Evolutionary conservation across 2,329 filamentous ascomycete species (phyloP).

Genomic region (Aspergillus sp.): DNA sequence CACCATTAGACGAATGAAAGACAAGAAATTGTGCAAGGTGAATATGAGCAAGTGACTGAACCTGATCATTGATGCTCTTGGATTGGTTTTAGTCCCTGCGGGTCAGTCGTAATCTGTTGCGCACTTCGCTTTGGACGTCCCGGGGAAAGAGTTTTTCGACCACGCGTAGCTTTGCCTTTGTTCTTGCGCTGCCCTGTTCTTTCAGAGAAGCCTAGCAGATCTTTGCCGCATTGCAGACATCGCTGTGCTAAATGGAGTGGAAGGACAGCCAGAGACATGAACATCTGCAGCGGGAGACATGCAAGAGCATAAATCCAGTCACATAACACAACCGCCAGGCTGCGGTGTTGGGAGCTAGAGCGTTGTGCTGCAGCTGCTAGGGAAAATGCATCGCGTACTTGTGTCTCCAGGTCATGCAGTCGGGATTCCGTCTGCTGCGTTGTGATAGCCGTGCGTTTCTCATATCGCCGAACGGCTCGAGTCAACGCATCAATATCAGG

Average conservation of each 20-base stretch:
- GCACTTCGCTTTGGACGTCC: constrained; percentile 9
- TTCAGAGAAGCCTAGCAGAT: not conserved
- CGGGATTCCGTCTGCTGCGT: constrained; percentile 73
- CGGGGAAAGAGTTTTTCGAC: not conserved
- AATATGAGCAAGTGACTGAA: too few relatives aligned
- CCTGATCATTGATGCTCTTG: constrained; percentile 3
- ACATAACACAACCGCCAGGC: constrained; percentile 28
- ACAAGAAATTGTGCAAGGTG: too few relatives aligned
- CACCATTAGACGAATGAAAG: too few relatives aligned
- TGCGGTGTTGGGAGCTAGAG: constrained; percentile 17
- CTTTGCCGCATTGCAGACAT: constrained; percentile 15
- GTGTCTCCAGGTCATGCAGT: constrained; percentile 67
- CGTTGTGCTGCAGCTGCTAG: constrained; percentile 69
- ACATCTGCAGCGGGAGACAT: constrained; percentile 35
- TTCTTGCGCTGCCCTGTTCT: constrained; percentile 1
- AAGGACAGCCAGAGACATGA: constrained; percentile 27
- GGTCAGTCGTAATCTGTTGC: not conserved
- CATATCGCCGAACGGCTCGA: constrained; percentile 83
- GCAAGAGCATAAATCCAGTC: constrained; percentile 36
- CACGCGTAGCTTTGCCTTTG: constrained; percentile 24
- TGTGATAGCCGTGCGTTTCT: constrained; percentile 78
- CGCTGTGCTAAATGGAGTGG: constrained; percentile 25
- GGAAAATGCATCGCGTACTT: constrained; percentile 72
- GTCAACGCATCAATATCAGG: constrained; percentile 85
- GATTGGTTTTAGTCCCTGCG: constrained; percentile 5